A percentile compares a stretch with the other conserved stretches of the same genome.
These are phyloP conservation scores for Fagopyrum homotropicum DNA, from an alignment of 148 eudicot species.

Conservation along the genomic window DNA sequence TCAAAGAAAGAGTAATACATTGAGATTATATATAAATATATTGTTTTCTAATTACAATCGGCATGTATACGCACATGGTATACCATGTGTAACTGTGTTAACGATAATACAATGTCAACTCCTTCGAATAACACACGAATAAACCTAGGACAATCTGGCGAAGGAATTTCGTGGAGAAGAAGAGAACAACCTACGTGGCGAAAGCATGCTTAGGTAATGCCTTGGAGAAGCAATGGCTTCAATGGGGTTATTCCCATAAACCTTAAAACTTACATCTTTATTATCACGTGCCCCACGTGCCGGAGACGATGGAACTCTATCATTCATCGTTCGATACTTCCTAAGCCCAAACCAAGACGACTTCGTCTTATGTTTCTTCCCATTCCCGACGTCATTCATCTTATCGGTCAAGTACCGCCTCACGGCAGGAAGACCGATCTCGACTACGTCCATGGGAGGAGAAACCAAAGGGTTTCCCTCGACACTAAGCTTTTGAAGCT, in stretches of 20 bases:
- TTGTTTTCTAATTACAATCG: no score
- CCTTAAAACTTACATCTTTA: constrained; percentile 23
- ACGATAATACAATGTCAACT: neutral
- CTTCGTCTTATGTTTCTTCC: constrained; percentile 19
- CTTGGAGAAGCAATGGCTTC: constrained; percentile 59
- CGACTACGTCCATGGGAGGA: constrained; percentile 59
- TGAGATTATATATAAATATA: no score
- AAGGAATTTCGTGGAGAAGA: constrained; percentile 3
- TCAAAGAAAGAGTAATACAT: no score
- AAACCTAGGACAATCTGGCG: constrained; percentile 2
- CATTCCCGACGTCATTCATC: constrained; percentile 32
- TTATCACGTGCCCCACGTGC: constrained; percentile 1
- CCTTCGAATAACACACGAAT: neutral
- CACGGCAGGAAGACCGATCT: constrained; percentile 44
- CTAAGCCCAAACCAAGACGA: constrained; percentile 37
- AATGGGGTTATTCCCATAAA: constrained; percentile 26
- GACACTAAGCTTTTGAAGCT: constrained; percentile 55
- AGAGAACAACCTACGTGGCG: constrained; percentile 56
- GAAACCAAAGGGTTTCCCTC: constrained; percentile 70
- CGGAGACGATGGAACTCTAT: constrained; percentile 11
- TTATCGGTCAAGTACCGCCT: constrained; percentile 50
- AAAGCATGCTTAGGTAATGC: constrained; percentile 44
- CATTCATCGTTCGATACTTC: constrained; percentile 41
- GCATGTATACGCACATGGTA: no score
- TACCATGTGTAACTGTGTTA: no score